These are phyloP conservation scores for Boletus rubropictus DNA, from an alignment of 768 basidiomycete species.

Conservation along the genomic window DNA sequence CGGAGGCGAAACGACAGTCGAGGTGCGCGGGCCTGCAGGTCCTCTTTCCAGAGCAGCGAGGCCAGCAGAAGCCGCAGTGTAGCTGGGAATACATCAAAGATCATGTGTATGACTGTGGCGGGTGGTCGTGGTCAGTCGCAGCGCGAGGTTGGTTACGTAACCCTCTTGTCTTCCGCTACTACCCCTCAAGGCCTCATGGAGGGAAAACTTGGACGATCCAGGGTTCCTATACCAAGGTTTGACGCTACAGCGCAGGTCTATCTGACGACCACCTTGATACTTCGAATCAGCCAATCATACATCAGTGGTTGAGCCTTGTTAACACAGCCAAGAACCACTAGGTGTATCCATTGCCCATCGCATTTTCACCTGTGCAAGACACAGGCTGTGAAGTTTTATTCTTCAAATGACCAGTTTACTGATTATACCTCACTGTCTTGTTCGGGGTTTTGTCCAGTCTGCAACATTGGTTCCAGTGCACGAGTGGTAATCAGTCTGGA, in stretches of 20 bases:
- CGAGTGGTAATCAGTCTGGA: constrained; percentile 2
- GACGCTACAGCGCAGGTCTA: neutral
- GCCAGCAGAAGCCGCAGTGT: constrained; percentile 40
- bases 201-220: neutral
- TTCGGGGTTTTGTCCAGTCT: neutral
- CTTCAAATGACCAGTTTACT: neutral
- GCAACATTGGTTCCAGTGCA: constrained; percentile 1
- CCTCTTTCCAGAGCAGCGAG: constrained; percentile 35
- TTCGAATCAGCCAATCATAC: neutral
- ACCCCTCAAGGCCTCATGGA: too few relatives aligned
- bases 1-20: constrained; percentile 56
- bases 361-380: neutral
- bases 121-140: neutral
- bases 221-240: neutral
- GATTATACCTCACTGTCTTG: neutral
- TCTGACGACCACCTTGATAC: neutral
- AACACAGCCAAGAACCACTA: neutral
- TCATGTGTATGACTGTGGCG: constrained; percentile 7
- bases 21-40: constrained; percentile 28
- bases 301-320: neutral
- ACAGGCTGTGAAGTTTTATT: neutral
- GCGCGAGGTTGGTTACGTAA: constrained; percentile 7
- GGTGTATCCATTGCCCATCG: too few relatives aligned
- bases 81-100: constrained; percentile 31
- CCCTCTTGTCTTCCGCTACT: neutral